These are phyloP conservation scores for Sporobolomyces pararoseus DNA, from an alignment of 768 basidiomycete genomes.

Conservation along the genomic window DNA sequence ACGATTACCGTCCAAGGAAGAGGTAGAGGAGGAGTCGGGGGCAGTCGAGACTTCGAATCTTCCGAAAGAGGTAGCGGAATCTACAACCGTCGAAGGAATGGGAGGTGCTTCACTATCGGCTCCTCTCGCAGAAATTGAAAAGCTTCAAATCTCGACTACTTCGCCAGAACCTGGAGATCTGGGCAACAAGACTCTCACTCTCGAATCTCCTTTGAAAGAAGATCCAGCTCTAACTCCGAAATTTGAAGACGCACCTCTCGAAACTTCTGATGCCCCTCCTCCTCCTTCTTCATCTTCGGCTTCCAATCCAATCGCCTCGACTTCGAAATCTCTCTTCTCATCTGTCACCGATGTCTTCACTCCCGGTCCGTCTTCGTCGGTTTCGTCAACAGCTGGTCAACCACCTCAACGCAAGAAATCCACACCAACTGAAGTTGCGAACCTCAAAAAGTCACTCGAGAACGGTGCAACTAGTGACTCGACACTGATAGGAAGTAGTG, in stretches of 20 bases:
- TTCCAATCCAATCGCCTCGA: neutral
- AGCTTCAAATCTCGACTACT: neutral
- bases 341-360: slow-evolving; percentile 7
- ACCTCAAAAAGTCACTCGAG: slow-evolving; percentile 3
- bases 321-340: slow-evolving; percentile 9
- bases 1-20: slow-evolving; percentile 2
- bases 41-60: neutral
- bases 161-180: neutral
- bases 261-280: neutral
- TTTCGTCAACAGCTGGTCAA: neutral
- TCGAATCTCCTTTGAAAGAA: neutral
- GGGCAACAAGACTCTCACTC: neutral
- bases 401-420: neutral
- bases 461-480: neutral
- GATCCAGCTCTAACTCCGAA: neutral
- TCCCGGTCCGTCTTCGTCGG: neutral
- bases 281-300: neutral
- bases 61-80: neutral
- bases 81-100: slow-evolving; percentile 20
- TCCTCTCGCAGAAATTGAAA: slow-evolving; percentile 23
- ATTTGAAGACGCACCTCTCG: neutral
- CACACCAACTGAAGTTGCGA: slow-evolving; percentile 1
- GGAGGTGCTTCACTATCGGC: slow-evolving; percentile 30
- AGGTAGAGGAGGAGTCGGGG: neutral
- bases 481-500: neutral